phyloP scores from a whole-genome alignment of 768 basidiomycete genomes.

The Termitomyces bulborhizus region DNA sequence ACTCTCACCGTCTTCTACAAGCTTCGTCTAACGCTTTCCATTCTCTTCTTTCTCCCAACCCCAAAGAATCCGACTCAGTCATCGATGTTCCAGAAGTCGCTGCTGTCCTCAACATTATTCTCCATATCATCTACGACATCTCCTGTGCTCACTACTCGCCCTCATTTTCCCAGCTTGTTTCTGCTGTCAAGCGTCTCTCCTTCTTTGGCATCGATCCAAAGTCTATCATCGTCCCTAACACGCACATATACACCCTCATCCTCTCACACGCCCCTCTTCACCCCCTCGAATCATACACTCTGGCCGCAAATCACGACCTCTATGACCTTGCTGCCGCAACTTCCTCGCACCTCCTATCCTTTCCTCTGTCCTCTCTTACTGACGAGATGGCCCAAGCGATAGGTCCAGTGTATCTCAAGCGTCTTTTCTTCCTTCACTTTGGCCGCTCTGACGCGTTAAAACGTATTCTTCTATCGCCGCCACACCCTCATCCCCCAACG shows the following conservation, averaged over 20 bases:
- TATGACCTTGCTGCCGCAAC: conserved; percentile 71
- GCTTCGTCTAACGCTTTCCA: conserved; percentile 64
- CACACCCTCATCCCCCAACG: conserved; percentile 71
- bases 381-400: conserved; percentile 68
- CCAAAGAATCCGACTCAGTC: conserved; percentile 44
- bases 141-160: conserved; percentile 74
- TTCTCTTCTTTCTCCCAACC: conserved; percentile 37
- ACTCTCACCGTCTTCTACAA: conserved; percentile 48
- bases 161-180: conserved; percentile 48
- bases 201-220: conserved; percentile 55
- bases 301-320: conserved; percentile 61
- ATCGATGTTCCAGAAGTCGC: conserved; percentile 57
- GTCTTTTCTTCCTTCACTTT: conserved; percentile 79
- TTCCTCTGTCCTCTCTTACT: conserved; percentile 58
- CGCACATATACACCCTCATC: conserved; percentile 53
- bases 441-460: conserved; percentile 80
- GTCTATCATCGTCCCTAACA: conserved; percentile 39
- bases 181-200: conserved; percentile 50
- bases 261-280: conserved; percentile 61
- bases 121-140: conserved; percentile 69
- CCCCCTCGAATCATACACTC: conserved; percentile 68
- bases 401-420: conserved; percentile 72
- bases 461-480: conserved; percentile 68
- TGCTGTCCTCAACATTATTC: conserved; percentile 58
- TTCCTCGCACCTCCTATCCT: conserved; percentile 70